These are phyloP conservation scores for Lentinula novae-zelandiae DNA, from an alignment of 1,284 basidiomycete genomes.

Conservation along the genomic window DNA sequence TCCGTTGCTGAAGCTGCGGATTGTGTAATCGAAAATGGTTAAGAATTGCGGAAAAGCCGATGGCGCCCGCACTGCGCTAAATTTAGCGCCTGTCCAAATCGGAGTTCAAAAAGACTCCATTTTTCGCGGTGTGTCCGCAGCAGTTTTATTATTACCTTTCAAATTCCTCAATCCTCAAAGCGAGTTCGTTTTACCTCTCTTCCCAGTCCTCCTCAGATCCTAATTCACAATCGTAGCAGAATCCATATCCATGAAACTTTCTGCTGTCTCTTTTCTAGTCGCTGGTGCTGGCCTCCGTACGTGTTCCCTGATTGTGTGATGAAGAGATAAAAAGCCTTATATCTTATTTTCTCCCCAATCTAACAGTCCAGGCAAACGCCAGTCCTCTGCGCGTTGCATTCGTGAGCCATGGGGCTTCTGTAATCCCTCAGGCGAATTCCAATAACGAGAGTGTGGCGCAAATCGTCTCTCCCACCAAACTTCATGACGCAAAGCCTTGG, in stretches of 20 bases:
- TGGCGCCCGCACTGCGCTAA: background rate
- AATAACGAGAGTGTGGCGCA: background rate
- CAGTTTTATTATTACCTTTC: background rate
- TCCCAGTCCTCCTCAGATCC: background rate
- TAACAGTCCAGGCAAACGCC: constrained; percentile 29
- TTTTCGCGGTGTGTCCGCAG: background rate
- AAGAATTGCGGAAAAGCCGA: background rate
- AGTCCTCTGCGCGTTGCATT: constrained; percentile 35
- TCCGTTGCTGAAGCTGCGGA: no score
- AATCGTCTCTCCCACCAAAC: background rate
- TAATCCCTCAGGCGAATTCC: background rate
- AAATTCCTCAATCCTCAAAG: background rate
- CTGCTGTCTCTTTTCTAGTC: constrained; percentile 23
- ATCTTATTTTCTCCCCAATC: background rate
- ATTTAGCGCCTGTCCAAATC: background rate
- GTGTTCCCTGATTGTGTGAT: constrained; percentile 10
- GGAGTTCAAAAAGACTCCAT: background rate
- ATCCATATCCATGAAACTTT: constrained; percentile 26
- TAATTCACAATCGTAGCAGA: background rate
- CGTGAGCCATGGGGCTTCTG: constrained; percentile 4
- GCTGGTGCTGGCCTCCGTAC: constrained; percentile 34
- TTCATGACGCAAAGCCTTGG: background rate
- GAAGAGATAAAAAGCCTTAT: background rate
- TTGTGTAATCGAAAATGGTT: background rate
- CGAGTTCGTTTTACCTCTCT: background rate